Percentiles rank a stretch among this genome's conserved stretches.
These are phyloP conservation scores for Ophiostoma ips DNA, from an alignment of 2,329 filamentous ascomycete species.

Conservation along the genomic window DNA sequence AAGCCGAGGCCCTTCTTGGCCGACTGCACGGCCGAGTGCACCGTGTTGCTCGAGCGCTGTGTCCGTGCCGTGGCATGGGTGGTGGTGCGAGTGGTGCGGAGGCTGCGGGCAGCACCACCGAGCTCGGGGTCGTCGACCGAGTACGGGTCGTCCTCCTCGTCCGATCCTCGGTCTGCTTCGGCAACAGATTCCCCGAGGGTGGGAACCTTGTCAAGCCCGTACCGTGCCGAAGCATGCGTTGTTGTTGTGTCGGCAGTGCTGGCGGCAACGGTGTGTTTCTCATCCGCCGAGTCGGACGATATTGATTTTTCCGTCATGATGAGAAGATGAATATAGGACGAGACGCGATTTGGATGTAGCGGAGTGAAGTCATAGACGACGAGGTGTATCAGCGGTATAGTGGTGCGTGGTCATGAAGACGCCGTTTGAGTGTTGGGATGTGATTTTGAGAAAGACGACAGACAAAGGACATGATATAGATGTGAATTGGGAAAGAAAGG, in stretches of 20 bases:
- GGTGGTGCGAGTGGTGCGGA: not conserved
- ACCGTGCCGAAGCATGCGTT: not conserved
- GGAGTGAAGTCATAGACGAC: not conserved
- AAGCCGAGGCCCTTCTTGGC: not conserved
- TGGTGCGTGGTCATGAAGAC: not conserved
- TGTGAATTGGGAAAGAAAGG: too few relatives aligned
- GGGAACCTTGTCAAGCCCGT: too few relatives aligned
- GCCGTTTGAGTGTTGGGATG: too few relatives aligned
- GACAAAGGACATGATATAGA: not conserved
- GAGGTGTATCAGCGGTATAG: not conserved
- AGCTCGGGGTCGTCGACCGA: not conserved
- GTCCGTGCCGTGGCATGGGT: not conserved
- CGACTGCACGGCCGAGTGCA: not conserved
- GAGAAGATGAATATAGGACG: too few relatives aligned
- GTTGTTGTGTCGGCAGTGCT: not conserved
- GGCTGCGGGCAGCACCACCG: not conserved
- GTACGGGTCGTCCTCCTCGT: not conserved
- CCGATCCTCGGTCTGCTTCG: not conserved
- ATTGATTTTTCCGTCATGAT: not conserved
- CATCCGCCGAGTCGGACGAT: slow-evolving; percentile 1
- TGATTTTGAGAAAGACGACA: not conserved
- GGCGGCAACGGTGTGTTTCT: not conserved
- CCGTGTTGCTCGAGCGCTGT: not conserved
- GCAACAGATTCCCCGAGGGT: not conserved
- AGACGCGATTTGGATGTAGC: too few relatives aligned